Percentiles rank a stretch among this genome's conserved stretches.
phyloP scores from a whole-genome alignment of 164 flowering plant species.

The Macadamia tetraphylla region DNA sequence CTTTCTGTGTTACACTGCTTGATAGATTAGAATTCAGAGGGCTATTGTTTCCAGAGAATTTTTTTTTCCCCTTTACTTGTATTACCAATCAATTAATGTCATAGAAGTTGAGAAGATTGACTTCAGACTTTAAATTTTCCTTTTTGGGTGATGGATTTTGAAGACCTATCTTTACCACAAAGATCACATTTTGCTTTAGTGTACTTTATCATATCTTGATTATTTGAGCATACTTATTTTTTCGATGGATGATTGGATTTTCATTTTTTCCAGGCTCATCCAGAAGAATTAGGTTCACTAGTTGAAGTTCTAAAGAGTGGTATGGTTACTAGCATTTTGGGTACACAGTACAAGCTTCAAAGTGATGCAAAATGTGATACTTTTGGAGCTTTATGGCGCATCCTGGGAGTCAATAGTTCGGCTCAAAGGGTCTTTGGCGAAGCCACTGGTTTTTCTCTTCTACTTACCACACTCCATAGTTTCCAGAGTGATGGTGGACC shows the following conservation, averaged over 20 bases:
- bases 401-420: constrained; percentile 66
- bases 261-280: constrained; percentile 61
- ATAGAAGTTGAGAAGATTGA: too few relatives aligned
- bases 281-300: constrained; percentile 83
- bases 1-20: neutral
- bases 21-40: neutral
- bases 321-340: constrained; percentile 83
- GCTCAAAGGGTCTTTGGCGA: constrained; percentile 97
- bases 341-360: constrained; percentile 81
- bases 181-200: neutral
- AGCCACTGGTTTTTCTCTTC: constrained; percentile 94
- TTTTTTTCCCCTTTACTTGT: neutral
- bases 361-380: constrained; percentile 90
- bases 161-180: too few relatives aligned
- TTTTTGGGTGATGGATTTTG: neutral
- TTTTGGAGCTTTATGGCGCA: constrained; percentile 90
- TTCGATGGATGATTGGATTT: constrained; percentile 12
- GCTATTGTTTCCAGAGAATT: neutral
- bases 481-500: constrained; percentile 65
- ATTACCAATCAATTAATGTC: too few relatives aligned
- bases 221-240: neutral
- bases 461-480: constrained; percentile 77
- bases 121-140: neutral
- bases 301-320: constrained; percentile 93
- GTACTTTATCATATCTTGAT: neutral